Conservation (phyloP, 2,329 filamentous ascomycete species). For the Pseudocercospora cruenta region DNA sequence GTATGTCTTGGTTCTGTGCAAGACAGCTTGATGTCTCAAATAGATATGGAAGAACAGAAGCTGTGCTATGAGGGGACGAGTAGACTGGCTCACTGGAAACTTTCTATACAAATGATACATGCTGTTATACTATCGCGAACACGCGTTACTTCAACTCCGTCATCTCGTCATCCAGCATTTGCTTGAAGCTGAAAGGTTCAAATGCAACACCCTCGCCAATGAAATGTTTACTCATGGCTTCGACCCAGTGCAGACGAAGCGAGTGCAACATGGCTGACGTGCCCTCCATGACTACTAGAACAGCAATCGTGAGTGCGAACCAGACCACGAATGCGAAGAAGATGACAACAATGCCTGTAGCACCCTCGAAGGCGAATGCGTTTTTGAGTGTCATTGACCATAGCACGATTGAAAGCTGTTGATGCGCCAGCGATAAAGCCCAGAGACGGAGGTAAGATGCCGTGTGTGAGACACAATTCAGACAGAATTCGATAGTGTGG, state of each 20-base stretch:
- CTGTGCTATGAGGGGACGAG: neutral
- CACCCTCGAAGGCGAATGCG: slow-evolving; percentile 65
- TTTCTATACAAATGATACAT: slow-evolving; percentile 5
- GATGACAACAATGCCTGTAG: slow-evolving; percentile 75
- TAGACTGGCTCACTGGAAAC: neutral
- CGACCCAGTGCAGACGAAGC: slow-evolving; percentile 90
- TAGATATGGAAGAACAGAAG: neutral
- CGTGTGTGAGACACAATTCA: slow-evolving; percentile 98
- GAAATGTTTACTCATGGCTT: slow-evolving; percentile 97
- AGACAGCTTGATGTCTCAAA: neutral
- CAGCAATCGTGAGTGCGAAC: slow-evolving; percentile 80
- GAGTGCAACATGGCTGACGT: slow-evolving; percentile 95
- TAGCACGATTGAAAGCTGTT: slow-evolving; percentile 92
- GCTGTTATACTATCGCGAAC: slow-evolving; percentile 1
- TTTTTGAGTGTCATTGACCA: slow-evolving; percentile 93
- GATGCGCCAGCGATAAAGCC: slow-evolving; percentile 95
- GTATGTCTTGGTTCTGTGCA: neutral
- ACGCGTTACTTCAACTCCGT: slow-evolving; percentile 40
- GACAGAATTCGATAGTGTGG: slow-evolving; percentile 98
- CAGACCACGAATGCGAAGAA: slow-evolving; percentile 84
- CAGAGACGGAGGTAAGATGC: slow-evolving; percentile 98
- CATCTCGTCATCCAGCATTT: slow-evolving; percentile 77
- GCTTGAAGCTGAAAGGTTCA: slow-evolving; percentile 84
- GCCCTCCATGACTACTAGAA: slow-evolving; percentile 93
- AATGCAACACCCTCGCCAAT: slow-evolving; percentile 83